Base-by-base conservation (phyloP, 2,329 filamentous ascomycete genomes). In the Xylaria sp. region DNA sequence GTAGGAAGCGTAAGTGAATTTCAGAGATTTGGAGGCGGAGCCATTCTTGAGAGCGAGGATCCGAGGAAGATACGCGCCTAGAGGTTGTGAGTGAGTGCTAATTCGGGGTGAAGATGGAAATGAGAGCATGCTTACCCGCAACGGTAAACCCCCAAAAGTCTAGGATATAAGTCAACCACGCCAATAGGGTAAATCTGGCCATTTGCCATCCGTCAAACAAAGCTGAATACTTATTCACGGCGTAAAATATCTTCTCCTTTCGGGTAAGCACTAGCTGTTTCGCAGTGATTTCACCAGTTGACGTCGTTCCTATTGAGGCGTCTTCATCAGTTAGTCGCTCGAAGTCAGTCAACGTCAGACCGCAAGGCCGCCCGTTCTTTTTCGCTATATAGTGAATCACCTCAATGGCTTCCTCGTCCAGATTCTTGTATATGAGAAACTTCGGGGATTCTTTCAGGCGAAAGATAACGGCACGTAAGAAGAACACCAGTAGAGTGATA, bases 381-480 rank as follows among this genome's bases (percentile, higher is more conserved):
- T 80, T 72, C 2, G 84, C 83, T 49, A 86, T 82, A 52, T 83
- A 80, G 59, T 85, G 83, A 2, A 88, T 80, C 0, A 84, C 79
- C 9, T 82, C 79, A 7, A 85, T 82, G 1, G 85, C 85, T 57
- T 87, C 80, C 20, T 80, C 80, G 33, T 86, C 83, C 0, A 80
- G 76, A 3, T 83, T 82, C 18, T 80, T 78, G 54, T 79, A 81
- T 43, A 86, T 75, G 12, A 85, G 79, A 61, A 79, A 86, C 57
- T 84, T 83, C 23, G 83, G 85, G 0, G 83, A 83, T 74, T 85
- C 84, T 41, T 78, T 80, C 51, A 86, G 82, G n/a, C 78, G 79
- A 64, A 86, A 85, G n/a, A 83, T 67, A 51, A 83, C 77, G 49
- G 83, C 82, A 1, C 85, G 83, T 10, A 84, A 74, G 23, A 84